Evolutionary conservation across 1,139 yeast genomes (phyloP), one percentile per base, ranked within the genome.

Genomic region (Pichia cactophila): DNA sequence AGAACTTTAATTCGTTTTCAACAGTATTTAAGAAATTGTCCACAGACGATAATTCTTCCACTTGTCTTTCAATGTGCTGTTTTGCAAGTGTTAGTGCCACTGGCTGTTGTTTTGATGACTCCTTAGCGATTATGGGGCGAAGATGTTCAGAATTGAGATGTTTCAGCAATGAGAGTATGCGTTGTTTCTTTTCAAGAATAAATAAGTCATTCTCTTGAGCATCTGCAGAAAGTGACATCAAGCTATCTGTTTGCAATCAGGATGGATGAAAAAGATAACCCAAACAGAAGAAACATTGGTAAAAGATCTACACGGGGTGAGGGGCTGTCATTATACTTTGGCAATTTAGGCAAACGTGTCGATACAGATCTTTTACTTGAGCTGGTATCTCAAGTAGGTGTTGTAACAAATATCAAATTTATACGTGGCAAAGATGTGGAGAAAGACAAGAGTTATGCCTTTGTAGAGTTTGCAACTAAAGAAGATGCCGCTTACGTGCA

Each of bases 361-460:
- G 78, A 80, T 1, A 95, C 86, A 56, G 68, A 74, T 2, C 59
- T 85, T 20, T 66, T 94, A 45, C 87, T 83, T 62, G 98, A 92
- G 64, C 73, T 92, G 35, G 83, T 89, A 65, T 68, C 86, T 12
- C 98, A 92, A 63, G 83, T 87, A 47, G 94, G 95, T 0, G 96
- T 96, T 0, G 76, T 92, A 5, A 71, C 72, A 45, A 73, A 78
- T 35, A 74, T 92, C 12, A 76, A 83, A 57, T 71, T 92, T 58
- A 97, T 97, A 5, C 81, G 80, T 59, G 97, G 89, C 61, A 73
- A 90, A 56, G 73, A 88, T 5, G 69, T 80, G 41, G 79, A 79
- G 53, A 72, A 77, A 2, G 89, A 85, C 60, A 95, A 85, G 61
- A 97, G 97, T 17, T 92, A 73, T 67, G 97, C 96, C 12, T 92